Evolutionary conservation across 106 monocot species (phyloP).

Genomic region (Dendrobium huoshanense): DNA sequence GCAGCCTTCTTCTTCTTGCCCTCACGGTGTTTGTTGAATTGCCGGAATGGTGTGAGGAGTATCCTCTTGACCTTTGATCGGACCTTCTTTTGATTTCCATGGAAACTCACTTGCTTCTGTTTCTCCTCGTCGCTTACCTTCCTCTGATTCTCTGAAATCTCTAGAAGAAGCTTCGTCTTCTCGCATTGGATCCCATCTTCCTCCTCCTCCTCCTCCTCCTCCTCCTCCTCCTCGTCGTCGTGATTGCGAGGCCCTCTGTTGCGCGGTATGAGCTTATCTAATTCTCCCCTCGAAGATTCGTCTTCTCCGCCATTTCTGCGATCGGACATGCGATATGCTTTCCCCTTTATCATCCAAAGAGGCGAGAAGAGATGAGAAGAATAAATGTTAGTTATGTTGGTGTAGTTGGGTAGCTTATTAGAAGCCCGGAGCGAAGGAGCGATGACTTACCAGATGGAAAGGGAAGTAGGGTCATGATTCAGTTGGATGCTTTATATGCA

Average conservation of each 20-base stretch:
- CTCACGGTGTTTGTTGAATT: constrained; percentile 4
- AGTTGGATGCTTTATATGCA: no score
- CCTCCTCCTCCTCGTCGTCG: background rate
- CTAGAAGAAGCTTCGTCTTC: background rate
- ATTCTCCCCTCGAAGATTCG: background rate
- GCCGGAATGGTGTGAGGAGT: constrained; percentile 7
- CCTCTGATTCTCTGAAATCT: background rate
- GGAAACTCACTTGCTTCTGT: background rate
- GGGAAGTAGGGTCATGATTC: no score
- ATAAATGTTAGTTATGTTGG: background rate
- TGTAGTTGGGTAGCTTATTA: background rate
- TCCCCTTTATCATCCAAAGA: background rate
- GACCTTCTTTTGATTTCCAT: background rate
- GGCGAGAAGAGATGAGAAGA: background rate
- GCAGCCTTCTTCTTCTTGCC: constrained; percentile 5
- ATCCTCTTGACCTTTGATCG: constrained; percentile 6
- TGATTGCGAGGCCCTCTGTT: background rate
- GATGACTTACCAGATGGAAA: no score
- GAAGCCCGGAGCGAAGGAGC: background rate
- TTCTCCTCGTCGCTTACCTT: background rate
- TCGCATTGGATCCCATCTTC: background rate
- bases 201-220: background rate
- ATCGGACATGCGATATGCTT: background rate
- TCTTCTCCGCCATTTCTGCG: background rate
- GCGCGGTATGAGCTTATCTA: background rate